phyloP scores from a whole-genome alignment of 2,329 filamentous ascomycete species.

The Alternaria incomplexa region DNA sequence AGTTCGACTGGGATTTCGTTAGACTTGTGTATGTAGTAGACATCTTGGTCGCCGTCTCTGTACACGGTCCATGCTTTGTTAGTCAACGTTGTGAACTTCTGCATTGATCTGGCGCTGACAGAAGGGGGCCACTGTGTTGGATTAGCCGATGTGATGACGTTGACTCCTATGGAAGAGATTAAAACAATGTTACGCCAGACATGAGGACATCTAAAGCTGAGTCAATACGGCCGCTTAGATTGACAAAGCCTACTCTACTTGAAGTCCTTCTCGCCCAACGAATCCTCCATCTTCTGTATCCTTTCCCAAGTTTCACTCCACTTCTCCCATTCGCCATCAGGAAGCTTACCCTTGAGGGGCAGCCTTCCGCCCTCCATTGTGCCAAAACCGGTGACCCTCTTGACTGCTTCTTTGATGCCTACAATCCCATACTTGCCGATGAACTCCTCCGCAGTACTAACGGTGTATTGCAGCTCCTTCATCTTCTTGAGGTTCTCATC shows the following conservation, averaged over 20 bases:
- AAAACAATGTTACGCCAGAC: neutral
- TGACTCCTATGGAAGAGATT: neutral
- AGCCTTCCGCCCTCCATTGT: conserved; percentile 65
- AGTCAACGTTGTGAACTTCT: neutral
- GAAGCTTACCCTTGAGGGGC: conserved; percentile 64
- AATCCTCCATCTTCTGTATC: conserved; percentile 41
- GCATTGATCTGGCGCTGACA: neutral
- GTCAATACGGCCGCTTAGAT: neutral
- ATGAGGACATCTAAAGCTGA: neutral
- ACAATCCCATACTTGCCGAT: conserved; percentile 66
- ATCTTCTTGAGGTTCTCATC: conserved; percentile 55
- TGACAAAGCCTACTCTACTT: conserved; percentile 7
- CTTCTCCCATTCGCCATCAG: conserved; percentile 64
- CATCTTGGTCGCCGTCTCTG: neutral
- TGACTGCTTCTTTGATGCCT: conserved; percentile 69
- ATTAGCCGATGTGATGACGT: neutral
- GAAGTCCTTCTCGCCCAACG: conserved; percentile 34
- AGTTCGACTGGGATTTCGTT: neutral
- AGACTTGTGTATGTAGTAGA: neutral
- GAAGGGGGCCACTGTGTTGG: neutral
- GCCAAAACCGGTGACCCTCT: conserved; percentile 64
- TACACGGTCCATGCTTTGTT: neutral
- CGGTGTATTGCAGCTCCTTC: conserved; percentile 64
- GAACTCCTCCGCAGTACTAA: conserved; percentile 67
- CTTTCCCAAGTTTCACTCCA: conserved; percentile 42